phyloP scores from a whole-genome alignment of 106 monocot genomes.

The Dioscorea alata region DNA sequence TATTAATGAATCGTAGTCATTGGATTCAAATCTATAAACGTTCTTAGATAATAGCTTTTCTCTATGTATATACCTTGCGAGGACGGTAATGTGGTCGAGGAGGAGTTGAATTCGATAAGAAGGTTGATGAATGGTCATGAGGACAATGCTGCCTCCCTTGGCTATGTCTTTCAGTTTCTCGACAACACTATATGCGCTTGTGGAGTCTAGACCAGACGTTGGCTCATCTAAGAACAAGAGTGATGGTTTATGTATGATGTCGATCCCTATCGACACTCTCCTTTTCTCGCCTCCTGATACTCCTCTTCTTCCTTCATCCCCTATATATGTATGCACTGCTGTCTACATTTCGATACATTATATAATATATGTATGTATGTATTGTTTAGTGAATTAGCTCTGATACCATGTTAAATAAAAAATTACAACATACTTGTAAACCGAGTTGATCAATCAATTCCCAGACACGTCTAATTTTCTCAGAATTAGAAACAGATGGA shows the following conservation, averaged over 20 bases:
- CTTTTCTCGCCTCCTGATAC: constrained; percentile 50
- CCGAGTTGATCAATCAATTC: constrained; percentile 47
- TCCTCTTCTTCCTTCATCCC: constrained; percentile 40
- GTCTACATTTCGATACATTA: constrained; percentile 6
- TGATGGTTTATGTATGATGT: constrained; percentile 48
- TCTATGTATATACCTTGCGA: constrained; percentile 43
- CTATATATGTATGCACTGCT: constrained; percentile 32
- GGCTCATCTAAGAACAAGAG: constrained; percentile 52
- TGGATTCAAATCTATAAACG: no score
- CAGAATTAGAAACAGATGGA: constrained; percentile 23
- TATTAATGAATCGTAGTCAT: no score
- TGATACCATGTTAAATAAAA: no score
- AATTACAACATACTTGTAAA: constrained; percentile 15
- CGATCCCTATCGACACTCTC: constrained; percentile 45
- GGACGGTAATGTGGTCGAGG: constrained; percentile 30
- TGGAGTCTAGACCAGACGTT: constrained; percentile 50
- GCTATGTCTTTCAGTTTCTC: constrained; percentile 43
- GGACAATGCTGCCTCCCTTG: constrained; percentile 32
- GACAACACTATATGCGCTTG: constrained; percentile 34
- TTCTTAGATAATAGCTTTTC: no score
- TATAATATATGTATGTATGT: no score
- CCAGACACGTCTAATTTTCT: constrained; percentile 30
- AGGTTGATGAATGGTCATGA: constrained; percentile 52
- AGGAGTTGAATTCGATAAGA: constrained; percentile 46
- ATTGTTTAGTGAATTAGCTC: no score